phyloP scores from a whole-genome alignment of 352 stramenopile species.

The Sclerospora graminicola region DNA sequence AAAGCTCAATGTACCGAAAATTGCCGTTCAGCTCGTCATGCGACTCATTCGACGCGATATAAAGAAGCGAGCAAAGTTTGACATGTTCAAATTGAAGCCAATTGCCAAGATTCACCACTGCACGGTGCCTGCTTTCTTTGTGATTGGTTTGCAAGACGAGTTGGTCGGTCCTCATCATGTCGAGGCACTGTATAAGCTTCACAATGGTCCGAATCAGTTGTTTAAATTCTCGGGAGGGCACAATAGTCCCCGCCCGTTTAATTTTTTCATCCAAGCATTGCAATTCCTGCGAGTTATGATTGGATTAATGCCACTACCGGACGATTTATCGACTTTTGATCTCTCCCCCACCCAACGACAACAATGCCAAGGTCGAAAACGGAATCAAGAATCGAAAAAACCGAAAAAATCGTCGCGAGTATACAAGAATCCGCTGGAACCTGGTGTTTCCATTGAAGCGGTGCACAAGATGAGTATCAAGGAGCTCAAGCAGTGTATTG shows the following conservation, averaged over 20 bases:
- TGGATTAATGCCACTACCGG: constrained; percentile 48
- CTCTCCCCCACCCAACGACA: constrained; percentile 23
- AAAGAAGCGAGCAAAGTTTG: constrained; percentile 73
- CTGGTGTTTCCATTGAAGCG: constrained; percentile 40
- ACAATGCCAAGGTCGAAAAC: constrained; percentile 6
- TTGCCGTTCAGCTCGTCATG: constrained; percentile 79
- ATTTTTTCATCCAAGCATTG: constrained; percentile 71
- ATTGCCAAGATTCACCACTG: constrained; percentile 66
- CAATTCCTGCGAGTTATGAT: constrained; percentile 79
- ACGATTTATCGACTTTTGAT: constrained; percentile 42
- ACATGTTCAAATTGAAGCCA: constrained; percentile 83
- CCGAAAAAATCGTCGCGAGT: constrained; percentile 31
- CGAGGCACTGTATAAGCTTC: constrained; percentile 53
- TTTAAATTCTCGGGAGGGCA: constrained; percentile 75
- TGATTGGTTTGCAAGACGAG: constrained; percentile 66
- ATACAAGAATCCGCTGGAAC: constrained; percentile 58
- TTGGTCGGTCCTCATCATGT: constrained; percentile 70
- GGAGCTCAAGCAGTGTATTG: constrained; percentile 68
- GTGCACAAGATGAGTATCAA: constrained; percentile 69
- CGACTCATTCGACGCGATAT: constrained; percentile 68
- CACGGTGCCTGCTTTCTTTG: constrained; percentile 67
- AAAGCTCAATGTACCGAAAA: constrained; percentile 71
- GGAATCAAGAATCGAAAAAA: constrained; percentile 9
- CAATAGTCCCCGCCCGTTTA: constrained; percentile 64
- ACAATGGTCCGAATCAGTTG: constrained; percentile 72